Evolutionary conservation across 176 grass and related monocot species (phyloP).

Genomic region (Zizania latifolia): DNA sequence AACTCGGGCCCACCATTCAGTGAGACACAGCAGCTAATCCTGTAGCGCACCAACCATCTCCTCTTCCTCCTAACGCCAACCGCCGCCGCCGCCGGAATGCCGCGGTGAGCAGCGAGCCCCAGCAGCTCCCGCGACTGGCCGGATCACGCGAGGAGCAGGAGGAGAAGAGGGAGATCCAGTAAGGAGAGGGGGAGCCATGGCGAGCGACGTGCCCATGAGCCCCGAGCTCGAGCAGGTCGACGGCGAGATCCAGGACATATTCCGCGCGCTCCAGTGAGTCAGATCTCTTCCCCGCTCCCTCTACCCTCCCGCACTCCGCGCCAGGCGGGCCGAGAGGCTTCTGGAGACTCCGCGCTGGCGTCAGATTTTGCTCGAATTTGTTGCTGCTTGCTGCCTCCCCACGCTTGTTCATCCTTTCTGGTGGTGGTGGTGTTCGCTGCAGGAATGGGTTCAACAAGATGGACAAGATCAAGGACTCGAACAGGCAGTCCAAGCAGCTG

Average conservation of each 20-base stretch:
- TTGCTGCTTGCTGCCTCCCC: not conserved
- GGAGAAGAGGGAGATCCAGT: not conserved
- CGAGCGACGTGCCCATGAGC: conserved; percentile 80
- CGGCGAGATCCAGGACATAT: conserved; percentile 95
- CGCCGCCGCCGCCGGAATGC: conserved; percentile 29
- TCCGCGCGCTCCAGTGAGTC: conserved; percentile 90
- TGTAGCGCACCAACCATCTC: conserved; percentile 8
- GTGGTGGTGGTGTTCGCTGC: conserved; percentile 20
- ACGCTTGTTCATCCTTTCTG: not conserved
- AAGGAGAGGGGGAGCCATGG: conserved; percentile 29
- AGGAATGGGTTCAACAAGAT: conserved; percentile 99
- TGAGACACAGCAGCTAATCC: conserved; percentile 11
- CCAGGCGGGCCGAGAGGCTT: not conserved
- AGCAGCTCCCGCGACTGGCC: not conserved
- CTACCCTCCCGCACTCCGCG: not conserved
- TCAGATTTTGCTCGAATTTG: not conserved
- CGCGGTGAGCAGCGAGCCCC: not conserved
- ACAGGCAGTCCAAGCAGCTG: conserved; percentile 84
- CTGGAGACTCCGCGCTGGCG: not conserved
- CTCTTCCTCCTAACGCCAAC: conserved; percentile 30
- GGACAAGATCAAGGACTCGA: conserved; percentile 95
- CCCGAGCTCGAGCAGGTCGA: conserved; percentile 85
- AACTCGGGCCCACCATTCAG: no score
- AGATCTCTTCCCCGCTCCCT: not conserved
- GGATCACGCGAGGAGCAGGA: not conserved